A percentile compares a stretch with the other conserved stretches of the same genome.
These are phyloP conservation scores for Rosa lucieae DNA, from an alignment of 306 rosid genomes.

Conservation along the genomic window DNA sequence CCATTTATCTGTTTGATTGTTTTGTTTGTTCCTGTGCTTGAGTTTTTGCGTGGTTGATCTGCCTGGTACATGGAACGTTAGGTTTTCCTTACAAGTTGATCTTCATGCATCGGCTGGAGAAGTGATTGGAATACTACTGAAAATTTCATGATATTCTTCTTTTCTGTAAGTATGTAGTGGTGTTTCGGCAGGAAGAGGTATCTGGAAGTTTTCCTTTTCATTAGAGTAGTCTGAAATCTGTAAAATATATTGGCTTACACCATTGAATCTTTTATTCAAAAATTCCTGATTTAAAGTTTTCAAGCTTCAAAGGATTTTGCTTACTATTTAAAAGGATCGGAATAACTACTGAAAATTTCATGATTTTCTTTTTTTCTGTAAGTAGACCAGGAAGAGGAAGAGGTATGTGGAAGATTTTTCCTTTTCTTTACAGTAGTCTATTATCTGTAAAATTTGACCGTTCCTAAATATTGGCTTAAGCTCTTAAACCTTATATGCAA, in stretches of 20 bases:
- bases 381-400: too few relatives aligned
- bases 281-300: not conserved
- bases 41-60: not conserved
- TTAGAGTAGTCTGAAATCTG: too few relatives aligned
- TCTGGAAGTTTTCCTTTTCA: too few relatives aligned
- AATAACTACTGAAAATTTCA: too few relatives aligned
- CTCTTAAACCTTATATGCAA: not conserved
- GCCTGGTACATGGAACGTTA: not conserved
- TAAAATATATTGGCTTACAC: not conserved
- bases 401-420: too few relatives aligned
- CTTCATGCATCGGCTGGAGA: not conserved
- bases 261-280: not conserved
- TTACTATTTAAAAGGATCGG: too few relatives aligned
- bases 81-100: not conserved
- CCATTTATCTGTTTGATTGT: not conserved
- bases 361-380: too few relatives aligned
- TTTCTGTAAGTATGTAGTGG: not conserved
- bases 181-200: not conserved
- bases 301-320: not conserved
- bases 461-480: not conserved
- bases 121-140: not conserved
- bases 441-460: too few relatives aligned
- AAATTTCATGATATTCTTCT: not conserved
- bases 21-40: not conserved
- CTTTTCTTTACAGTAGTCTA: too few relatives aligned